Percentiles rank a stretch among this genome's conserved stretches.
Conservation (phyloP, 768 basidiomycete species). For the Coprinopsis cinerea region DNA sequence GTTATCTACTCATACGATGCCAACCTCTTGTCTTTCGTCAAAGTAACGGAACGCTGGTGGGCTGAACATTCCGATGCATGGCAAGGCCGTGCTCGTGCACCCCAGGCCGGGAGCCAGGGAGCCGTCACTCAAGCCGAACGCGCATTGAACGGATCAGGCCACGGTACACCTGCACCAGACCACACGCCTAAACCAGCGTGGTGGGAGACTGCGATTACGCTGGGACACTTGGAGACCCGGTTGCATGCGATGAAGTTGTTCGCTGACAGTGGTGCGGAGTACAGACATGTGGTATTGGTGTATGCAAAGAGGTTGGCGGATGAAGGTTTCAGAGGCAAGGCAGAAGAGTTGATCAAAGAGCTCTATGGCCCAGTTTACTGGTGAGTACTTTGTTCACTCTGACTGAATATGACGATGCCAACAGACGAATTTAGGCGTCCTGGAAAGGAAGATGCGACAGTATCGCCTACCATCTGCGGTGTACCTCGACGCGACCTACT, state of each 20-base stretch:
- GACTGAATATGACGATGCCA: not conserved
- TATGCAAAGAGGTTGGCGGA: slow-evolving; percentile 87
- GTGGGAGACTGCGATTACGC: slow-evolving; percentile 79
- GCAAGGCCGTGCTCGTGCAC: slow-evolving; percentile 47
- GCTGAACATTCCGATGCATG: slow-evolving; percentile 76
- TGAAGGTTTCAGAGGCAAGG: slow-evolving; percentile 83
- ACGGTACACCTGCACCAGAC: slow-evolving; percentile 24
- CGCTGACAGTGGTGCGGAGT: slow-evolving; percentile 83
- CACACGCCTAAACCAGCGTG: slow-evolving; percentile 58
- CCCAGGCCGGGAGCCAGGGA: slow-evolving; percentile 38
- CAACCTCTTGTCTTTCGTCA: slow-evolving; percentile 60
- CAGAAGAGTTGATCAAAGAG: slow-evolving; percentile 87
- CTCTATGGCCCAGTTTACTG: slow-evolving; percentile 87
- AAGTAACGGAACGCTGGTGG: slow-evolving; percentile 82
- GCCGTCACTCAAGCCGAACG: slow-evolving; percentile 50
- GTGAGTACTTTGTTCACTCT: slow-evolving; percentile 38
- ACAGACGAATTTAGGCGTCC: slow-evolving; percentile 57
- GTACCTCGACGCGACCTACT: slow-evolving; percentile 77
- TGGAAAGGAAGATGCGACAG: slow-evolving; percentile 47
- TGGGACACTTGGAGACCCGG: slow-evolving; percentile 85
- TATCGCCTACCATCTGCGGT: slow-evolving; percentile 67
- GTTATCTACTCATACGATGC: slow-evolving; percentile 75
- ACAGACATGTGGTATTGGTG: slow-evolving; percentile 63
- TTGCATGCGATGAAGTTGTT: slow-evolving; percentile 68
- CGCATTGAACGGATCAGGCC: slow-evolving; percentile 32